phyloP scores from a whole-genome alignment of 2,329 filamentous ascomycete genomes.

The Ophiostoma australiae region DNA sequence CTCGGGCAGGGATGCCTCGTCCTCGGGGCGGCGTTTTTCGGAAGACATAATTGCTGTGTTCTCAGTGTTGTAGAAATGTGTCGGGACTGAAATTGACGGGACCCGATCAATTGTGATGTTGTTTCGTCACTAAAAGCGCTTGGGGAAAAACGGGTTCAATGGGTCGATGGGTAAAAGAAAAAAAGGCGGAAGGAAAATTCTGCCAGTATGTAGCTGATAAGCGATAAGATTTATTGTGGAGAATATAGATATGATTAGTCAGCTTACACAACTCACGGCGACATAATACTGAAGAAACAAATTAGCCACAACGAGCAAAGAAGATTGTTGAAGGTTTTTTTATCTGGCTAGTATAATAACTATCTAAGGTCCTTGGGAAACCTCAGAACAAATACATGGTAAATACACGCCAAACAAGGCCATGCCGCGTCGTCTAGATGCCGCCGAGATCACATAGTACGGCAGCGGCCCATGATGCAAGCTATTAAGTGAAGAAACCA shows the following conservation, averaged over 20 bases:
- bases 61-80: neutral
- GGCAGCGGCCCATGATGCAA: neutral
- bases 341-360: too few species aligned
- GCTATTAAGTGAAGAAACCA: too few species aligned
- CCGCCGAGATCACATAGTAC: neutral
- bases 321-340: neutral
- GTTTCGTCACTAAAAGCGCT: constrained; percentile 3
- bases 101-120: neutral
- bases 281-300: neutral
- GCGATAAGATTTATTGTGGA: constrained; percentile 14
- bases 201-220: constrained; percentile 22
- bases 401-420: neutral
- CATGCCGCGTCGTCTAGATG: neutral
- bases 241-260: neutral
- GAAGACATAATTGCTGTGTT: constrained; percentile 21
- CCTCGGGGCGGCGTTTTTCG: constrained; percentile 24
- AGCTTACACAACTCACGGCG: neutral
- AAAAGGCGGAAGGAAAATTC: constrained; percentile 29
- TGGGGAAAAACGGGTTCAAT: constrained; percentile 5
- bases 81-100: neutral
- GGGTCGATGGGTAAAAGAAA: constrained; percentile 18
- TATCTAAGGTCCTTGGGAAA: too few species aligned
- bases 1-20: constrained; percentile 22
- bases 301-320: neutral
- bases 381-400: too few species aligned